Evolutionary conservation across 2,329 filamentous ascomycete genomes (phyloP), one percentile per base, ranked within the genome.

Genomic region (Colletotrichum abscissum): DNA sequence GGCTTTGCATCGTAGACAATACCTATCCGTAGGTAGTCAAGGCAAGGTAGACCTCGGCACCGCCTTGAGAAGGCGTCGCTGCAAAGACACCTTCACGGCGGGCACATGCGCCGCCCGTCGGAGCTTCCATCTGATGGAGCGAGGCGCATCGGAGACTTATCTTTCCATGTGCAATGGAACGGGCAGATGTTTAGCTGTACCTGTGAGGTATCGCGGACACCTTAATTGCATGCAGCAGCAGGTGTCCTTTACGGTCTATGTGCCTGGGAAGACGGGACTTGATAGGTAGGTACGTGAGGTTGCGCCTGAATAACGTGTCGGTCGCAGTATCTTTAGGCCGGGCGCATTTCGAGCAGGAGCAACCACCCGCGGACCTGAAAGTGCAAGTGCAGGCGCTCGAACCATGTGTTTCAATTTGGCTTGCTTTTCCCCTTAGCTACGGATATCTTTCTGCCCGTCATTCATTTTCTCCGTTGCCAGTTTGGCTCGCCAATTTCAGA

Each of bases 331-430:
- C 46, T 56, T n/a, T 11, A 26, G 38, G 64, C 56, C 56, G 63
- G 63, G 63, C 54, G 63, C 46, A 71, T 22, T 58, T 49, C 33
- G 33, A 62, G 69, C 69, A 72, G 16, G 19, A 52, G 42, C 42
- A 49, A 49, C 42, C 42, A 49, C 19, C 42, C 7, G 42, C 19
- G 8, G 42, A 22, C 19, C 42, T 49, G 42, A 49, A 22, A 19
- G 69, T 62, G 64, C 65, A 60, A 68, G 24, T 64, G 70, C 59
- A 73, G 60, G 70, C 67, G 70, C 70, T 73, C 59, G 70, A 64
- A 73, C 70, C 70, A 65, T 52, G 56, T 62, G 46, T 65, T 70
- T 58, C 67, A 60, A 73, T 65, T 70, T 60, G 30, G 46, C 38
- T 62, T 60, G 46, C 46, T 66, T 65, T 62, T 33, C n/a, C 42